Evolutionary conservation across 83 land plant species (phyloP).

Genomic region (Diphasiastrum complanatum): DNA sequence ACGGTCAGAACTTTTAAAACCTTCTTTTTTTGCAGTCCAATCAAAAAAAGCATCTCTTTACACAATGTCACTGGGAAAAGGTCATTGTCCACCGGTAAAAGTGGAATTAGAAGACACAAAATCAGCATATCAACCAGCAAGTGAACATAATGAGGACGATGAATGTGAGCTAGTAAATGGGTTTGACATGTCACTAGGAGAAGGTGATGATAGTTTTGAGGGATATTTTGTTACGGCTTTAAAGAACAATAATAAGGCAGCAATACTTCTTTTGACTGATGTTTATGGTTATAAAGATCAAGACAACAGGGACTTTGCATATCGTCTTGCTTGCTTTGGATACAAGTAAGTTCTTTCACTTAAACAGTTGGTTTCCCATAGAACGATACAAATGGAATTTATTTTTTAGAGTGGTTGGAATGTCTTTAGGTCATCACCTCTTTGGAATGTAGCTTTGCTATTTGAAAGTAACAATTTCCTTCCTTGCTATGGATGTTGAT

Average conservation of each 20-base stretch:
- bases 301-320: conserved; percentile 76
- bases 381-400: too few relatives aligned
- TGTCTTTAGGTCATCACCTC: too few relatives aligned
- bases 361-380: neutral
- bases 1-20: too few relatives aligned
- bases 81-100: too few relatives aligned
- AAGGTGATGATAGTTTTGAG: conserved; percentile 40
- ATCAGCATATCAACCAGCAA: conserved; percentile 3
- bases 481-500: neutral
- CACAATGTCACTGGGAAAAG: too few relatives aligned
- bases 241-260: conserved; percentile 90
- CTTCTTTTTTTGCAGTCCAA: too few relatives aligned
- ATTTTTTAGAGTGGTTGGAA: too few relatives aligned
- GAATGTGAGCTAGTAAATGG: conserved; percentile 89
- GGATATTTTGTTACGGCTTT: conserved; percentile 71
- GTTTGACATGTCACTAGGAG: conserved; percentile 64
- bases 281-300: conserved; percentile 64
- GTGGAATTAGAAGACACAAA: too few relatives aligned
- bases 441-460: too few relatives aligned
- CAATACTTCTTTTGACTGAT: conserved; percentile 67
- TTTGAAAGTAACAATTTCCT: too few relatives aligned
- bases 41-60: too few relatives aligned
- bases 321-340: conserved; percentile 80
- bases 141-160: conserved; percentile 41
- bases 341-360: conserved; percentile 59